phyloP scores from a whole-genome alignment of 371 early-diverging fungal species.

The Lichtheimia ornata region DNA sequence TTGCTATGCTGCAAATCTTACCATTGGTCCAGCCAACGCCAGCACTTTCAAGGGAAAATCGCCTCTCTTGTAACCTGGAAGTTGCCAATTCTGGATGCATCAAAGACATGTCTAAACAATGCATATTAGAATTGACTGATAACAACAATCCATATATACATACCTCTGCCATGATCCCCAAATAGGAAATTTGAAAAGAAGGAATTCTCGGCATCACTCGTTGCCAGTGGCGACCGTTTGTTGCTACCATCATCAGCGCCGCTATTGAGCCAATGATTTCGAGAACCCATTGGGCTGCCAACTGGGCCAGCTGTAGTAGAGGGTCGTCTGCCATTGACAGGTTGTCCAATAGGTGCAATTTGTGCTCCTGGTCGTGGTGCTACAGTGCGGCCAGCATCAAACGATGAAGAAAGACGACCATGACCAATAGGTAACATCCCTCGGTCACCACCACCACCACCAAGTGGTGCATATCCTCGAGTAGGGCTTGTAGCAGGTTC shows the following conservation, averaged over 20 bases:
- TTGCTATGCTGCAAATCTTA: neutral
- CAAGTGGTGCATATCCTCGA: constrained; percentile 2
- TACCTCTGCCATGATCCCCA: constrained; percentile 31
- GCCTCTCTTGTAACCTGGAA: constrained; percentile 11
- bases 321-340: constrained; percentile 17
- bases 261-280: constrained; percentile 12
- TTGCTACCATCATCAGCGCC: constrained; percentile 6
- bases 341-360: constrained; percentile 46
- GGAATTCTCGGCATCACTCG: constrained; percentile 21
- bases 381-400: constrained; percentile 12
- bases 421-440: constrained; percentile 13
- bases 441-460: too few relatives aligned
- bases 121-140: neutral
- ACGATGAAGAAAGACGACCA: constrained; percentile 6
- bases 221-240: neutral
- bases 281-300: constrained; percentile 25
- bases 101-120: constrained; percentile 6
- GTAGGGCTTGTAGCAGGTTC: constrained; percentile 13
- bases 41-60: constrained; percentile 15
- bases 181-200: constrained; percentile 49
- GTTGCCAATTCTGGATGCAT: constrained; percentile 7
- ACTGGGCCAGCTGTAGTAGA: constrained; percentile 30
- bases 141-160: neutral
- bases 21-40: constrained; percentile 21
- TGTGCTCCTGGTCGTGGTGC: neutral